Evolutionary conservation across 805 yeast genomes (phyloP).

Genomic region (Myxozyma udenii): DNA sequence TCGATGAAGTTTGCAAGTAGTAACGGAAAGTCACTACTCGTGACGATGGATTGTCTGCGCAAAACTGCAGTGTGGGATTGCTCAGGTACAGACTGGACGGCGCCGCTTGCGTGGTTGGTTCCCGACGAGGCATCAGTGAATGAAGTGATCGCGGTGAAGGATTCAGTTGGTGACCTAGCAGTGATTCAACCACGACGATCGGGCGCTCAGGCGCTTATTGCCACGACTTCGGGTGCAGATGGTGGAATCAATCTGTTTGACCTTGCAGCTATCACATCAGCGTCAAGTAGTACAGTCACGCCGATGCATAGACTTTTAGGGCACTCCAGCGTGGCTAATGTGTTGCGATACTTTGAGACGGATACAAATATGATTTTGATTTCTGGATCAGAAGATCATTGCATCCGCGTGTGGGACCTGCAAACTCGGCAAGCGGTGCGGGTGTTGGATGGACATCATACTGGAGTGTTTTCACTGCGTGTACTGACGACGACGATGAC

Average conservation of each 20-base stretch:
- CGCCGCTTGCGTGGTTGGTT: not conserved
- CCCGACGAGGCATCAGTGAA: not conserved
- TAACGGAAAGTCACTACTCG: slow-evolving; percentile 17
- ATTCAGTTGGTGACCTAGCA: slow-evolving; percentile 13
- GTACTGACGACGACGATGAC: too few species aligned
- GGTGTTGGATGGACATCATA: slow-evolving; percentile 18
- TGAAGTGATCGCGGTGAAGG: slow-evolving; percentile 6
- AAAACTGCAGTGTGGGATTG: slow-evolving; percentile 20
- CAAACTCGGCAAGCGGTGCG: not conserved
- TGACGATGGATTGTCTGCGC: slow-evolving; percentile 24
- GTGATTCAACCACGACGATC: not conserved
- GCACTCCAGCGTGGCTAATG: slow-evolving; percentile 19
- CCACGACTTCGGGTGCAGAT: slow-evolving; percentile 9
- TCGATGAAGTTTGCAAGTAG: slow-evolving; percentile 22
- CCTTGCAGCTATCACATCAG: not conserved
- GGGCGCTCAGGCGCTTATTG: not conserved
- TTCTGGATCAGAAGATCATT: slow-evolving; percentile 23
- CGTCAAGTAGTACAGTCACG: not conserved
- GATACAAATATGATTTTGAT: slow-evolving; percentile 1
- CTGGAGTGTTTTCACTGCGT: slow-evolving; percentile 17
- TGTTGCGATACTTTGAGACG: slow-evolving; percentile 7
- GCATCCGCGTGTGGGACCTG: slow-evolving; percentile 20
- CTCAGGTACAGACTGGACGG: not conserved
- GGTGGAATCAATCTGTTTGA: slow-evolving; percentile 18
- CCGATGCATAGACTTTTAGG: slow-evolving; percentile 10